Conservation (phyloP, 495 filamentous ascomycete species). For the Xylona heveae region DNA sequence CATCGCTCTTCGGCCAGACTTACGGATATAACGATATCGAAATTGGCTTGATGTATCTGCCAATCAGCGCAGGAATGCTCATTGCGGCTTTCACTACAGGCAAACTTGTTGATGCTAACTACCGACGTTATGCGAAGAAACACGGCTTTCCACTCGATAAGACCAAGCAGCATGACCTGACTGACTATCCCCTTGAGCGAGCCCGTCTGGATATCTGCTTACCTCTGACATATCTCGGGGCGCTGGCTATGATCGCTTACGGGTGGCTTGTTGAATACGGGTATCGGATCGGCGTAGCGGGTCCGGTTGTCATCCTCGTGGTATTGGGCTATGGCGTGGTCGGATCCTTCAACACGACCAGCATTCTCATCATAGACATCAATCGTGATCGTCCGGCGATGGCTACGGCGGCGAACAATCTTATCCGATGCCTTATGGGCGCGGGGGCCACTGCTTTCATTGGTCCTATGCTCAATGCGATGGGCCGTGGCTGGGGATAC, state of each 20-base stretch:
- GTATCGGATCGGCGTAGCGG: constrained; percentile 15
- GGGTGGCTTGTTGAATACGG: constrained; percentile 23
- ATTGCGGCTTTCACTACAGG: constrained; percentile 17
- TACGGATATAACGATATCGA: constrained; percentile 22
- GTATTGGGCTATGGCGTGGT: constrained; percentile 15
- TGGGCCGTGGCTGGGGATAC: constrained; percentile 26
- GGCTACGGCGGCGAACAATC: constrained; percentile 25
- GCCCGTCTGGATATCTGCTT: constrained; percentile 18
- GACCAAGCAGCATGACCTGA: constrained; percentile 22
- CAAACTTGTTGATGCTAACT: constrained; percentile 21
- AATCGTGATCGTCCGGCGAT: constrained; percentile 20
- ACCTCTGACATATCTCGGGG: constrained; percentile 17
- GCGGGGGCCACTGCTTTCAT: constrained; percentile 21
- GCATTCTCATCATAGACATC: constrained; percentile 24
- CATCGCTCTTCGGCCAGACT: constrained; percentile 5
- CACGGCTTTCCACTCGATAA: constrained; percentile 14
- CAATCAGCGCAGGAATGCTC: constrained; percentile 20
- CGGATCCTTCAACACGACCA: constrained; percentile 15
- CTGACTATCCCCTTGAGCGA: constrained; percentile 18
- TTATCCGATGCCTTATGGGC: constrained; percentile 22
- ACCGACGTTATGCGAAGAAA: constrained; percentile 14
- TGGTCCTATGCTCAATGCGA: constrained; percentile 18
- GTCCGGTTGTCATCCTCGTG: constrained; percentile 20
- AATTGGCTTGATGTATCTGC: constrained; percentile 25
- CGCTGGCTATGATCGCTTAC: constrained; percentile 19